Evolutionary conservation across 2,329 filamentous ascomycete species (phyloP).

Genomic region (Herpotrichia juniperi): DNA sequence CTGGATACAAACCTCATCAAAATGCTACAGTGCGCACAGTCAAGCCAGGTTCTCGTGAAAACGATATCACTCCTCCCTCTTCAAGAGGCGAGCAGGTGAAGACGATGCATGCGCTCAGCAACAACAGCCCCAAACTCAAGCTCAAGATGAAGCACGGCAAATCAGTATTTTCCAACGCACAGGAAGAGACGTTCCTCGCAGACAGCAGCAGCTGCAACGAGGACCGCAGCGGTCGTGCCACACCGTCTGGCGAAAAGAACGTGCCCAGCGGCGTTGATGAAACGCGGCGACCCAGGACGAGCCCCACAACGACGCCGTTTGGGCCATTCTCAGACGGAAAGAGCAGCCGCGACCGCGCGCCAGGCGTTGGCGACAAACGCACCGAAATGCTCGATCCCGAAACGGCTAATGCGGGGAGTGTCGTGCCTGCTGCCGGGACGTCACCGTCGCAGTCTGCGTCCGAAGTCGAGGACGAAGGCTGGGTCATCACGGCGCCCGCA

Average conservation of each 20-base stretch:
- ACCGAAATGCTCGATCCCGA: constrained; percentile 30
- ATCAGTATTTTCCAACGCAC: constrained; percentile 24
- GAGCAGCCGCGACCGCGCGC: constrained; percentile 26
- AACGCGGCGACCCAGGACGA: constrained; percentile 33
- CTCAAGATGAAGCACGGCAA: constrained; percentile 47
- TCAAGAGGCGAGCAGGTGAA: constrained; percentile 35
- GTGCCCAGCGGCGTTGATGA: constrained; percentile 27
- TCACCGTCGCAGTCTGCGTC: constrained; percentile 35
- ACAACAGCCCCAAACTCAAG: constrained; percentile 46
- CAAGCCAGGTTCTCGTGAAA: constrained; percentile 51
- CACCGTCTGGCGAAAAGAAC: constrained; percentile 31
- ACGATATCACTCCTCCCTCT: constrained; percentile 28
- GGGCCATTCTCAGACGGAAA: constrained; percentile 23
- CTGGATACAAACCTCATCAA: constrained; percentile 74
- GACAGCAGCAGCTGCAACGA: constrained; percentile 61
- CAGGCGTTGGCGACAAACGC: constrained; percentile 29
- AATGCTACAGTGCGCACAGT: constrained; percentile 75
- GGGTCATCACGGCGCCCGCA: constrained; percentile 41
- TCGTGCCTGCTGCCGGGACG: constrained; percentile 18
- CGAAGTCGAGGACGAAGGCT: constrained; percentile 46
- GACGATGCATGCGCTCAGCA: constrained; percentile 22
- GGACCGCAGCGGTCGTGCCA: constrained; percentile 46
- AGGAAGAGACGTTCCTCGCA: constrained; percentile 58
- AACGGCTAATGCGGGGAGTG: constrained; percentile 11
- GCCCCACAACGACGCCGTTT: constrained; percentile 35